A percentile compares a stretch with the other conserved stretches of the same genome.
phyloP scores from a whole-genome alignment of 179 eudicot species.

The Silene vulgaris region DNA sequence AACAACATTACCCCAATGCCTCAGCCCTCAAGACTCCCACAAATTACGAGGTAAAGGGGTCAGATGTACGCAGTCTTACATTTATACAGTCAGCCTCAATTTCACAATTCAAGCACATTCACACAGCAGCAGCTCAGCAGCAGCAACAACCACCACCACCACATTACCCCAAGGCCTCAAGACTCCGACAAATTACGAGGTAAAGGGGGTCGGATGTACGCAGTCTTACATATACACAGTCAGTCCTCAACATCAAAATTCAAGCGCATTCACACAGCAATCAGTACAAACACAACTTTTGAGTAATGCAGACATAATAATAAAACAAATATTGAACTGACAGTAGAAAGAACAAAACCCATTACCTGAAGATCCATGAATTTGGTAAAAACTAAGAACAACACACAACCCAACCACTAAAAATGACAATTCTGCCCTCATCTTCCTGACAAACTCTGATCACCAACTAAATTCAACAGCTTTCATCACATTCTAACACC shows the following conservation, averaged over 20 bases:
- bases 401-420: slow-evolving; percentile 30
- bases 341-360: slow-evolving; percentile 18
- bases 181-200: no score
- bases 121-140: no score
- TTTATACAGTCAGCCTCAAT: not conserved
- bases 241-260: slow-evolving; percentile 6
- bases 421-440: slow-evolving; percentile 40
- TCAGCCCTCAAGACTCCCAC: no score
- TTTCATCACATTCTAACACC: slow-evolving; percentile 27
- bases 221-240: not conserved
- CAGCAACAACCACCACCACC: no score
- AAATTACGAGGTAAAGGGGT: no score
- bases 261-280: not conserved
- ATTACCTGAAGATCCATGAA: slow-evolving; percentile 72
- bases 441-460: slow-evolving; percentile 22
- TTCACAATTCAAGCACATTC: slow-evolving; percentile 2
- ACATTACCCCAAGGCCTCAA: no score
- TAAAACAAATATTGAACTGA: not conserved
- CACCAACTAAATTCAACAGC: slow-evolving; percentile 10
- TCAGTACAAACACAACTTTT: not conserved
- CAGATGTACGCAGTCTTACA: not conserved
- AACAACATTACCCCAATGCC: no score
- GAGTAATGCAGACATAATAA: slow-evolving; percentile 14
- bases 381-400: slow-evolving; percentile 31
- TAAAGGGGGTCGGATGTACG: not conserved